Evolutionary conservation across 73 alveolate genomes (phyloP).

Genomic region (Tetrahymena thermophila): DNA sequence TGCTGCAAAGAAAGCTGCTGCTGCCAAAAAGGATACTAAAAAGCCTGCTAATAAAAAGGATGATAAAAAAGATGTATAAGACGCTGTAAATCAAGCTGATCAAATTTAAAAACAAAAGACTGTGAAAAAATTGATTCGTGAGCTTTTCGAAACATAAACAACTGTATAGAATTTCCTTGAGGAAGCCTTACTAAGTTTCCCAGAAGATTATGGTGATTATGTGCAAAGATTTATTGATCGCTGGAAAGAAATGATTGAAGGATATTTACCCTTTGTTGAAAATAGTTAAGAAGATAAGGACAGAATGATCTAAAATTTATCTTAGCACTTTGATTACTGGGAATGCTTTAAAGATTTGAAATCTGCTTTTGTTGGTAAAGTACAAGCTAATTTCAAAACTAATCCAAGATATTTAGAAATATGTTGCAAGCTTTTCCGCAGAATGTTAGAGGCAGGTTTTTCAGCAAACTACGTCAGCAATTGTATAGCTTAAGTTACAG

Average conservation of each 20-base stretch:
- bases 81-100: conserved; percentile 11
- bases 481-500: not conserved
- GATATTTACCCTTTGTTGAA: conserved; percentile 41
- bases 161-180: conserved; percentile 24
- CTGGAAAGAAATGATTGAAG: conserved; percentile 79
- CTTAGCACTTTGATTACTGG: conserved; percentile 20
- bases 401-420: conserved; percentile 65
- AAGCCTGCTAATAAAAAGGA: conserved; percentile 19
- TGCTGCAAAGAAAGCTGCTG: conserved; percentile 3
- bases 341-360: conserved; percentile 25
- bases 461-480: conserved; percentile 15
- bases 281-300: conserved; percentile 19
- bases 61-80: not conserved
- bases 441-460: conserved; percentile 69
- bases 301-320: conserved; percentile 7
- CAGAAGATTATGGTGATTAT: conserved; percentile 37
- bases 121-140: conserved; percentile 22
- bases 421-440: conserved; percentile 75
- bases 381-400: conserved; percentile 6
- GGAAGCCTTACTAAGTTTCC: conserved; percentile 11
- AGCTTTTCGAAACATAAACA: conserved; percentile 8
- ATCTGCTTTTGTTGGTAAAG: conserved; percentile 7
- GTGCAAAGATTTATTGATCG: conserved; percentile 56
- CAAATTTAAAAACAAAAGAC: conserved; percentile 10
- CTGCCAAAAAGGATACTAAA: conserved; percentile 21